Evolutionary conservation across 148 eudicot species (phyloP).

Genomic region (Rhododendron vialii): DNA sequence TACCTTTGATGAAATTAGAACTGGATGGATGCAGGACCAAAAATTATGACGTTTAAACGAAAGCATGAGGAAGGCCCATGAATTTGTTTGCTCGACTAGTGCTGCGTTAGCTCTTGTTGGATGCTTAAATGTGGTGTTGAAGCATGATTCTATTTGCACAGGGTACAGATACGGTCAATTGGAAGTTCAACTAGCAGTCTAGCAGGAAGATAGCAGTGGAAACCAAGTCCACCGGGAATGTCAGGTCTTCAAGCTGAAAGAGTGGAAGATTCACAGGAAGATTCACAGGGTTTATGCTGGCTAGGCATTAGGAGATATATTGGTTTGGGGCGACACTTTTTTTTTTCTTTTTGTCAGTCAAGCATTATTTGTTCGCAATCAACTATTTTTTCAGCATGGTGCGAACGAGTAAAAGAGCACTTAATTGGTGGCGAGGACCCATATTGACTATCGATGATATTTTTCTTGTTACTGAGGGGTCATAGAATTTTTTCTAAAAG

Average conservation of each 20-base stretch:
- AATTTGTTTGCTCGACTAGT: too few species aligned
- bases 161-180: background rate
- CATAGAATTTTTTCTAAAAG: too few species aligned
- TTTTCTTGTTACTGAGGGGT: too few species aligned
- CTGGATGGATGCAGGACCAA: background rate
- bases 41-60: background rate
- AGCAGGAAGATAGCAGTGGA: background rate
- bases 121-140: background rate
- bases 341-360: background rate
- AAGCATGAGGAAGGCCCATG: background rate
- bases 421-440: background rate
- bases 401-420: background rate
- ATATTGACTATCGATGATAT: too few species aligned
- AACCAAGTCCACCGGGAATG: background rate
- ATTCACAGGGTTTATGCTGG: background rate
- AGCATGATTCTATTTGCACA: background rate
- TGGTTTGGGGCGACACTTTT: background rate
- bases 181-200: background rate
- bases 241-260: background rate
- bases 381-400: background rate
- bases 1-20: background rate
- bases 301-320: background rate
- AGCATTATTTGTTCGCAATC: background rate
- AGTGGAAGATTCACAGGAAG: background rate
- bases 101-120: too few species aligned